phyloP scores from a whole-genome alignment of 352 stramenopile species.

The Phytophthora pisi region DNA sequence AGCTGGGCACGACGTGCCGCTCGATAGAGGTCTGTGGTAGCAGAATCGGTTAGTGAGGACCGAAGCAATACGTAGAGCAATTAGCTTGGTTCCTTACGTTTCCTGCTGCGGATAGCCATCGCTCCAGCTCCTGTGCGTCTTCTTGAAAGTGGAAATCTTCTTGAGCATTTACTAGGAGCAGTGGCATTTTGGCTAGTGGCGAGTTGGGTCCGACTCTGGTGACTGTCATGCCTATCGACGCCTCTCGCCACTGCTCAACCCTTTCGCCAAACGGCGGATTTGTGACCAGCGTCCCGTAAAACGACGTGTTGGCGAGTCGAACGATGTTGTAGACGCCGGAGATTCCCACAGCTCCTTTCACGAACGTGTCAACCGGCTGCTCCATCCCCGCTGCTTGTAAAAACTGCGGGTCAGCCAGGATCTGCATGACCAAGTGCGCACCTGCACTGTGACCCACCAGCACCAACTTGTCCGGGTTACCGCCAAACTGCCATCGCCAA shows the following conservation, averaged over 20 bases:
- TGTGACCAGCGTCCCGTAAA: conserved; percentile 74
- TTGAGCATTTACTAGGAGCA: conserved; percentile 68
- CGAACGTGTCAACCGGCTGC: conserved; percentile 35
- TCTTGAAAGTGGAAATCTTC: conserved; percentile 87
- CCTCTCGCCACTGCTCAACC: conserved; percentile 72
- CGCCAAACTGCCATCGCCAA: conserved; percentile 59
- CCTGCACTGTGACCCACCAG: conserved; percentile 79
- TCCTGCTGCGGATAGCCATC: conserved; percentile 60
- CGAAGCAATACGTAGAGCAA: not conserved
- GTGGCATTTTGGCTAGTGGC: conserved; percentile 54
- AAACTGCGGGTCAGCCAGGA: conserved; percentile 63
- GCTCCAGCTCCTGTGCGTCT: conserved; percentile 66
- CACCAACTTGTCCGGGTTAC: conserved; percentile 62
- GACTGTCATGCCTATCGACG: conserved; percentile 58
- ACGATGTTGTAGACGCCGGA: conserved; percentile 90
- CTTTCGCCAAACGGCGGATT: conserved; percentile 75
- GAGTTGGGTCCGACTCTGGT: conserved; percentile 43
- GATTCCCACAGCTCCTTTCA: conserved; percentile 72
- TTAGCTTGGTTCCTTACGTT: conserved; percentile 42
- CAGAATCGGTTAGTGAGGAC: conserved; percentile 5
- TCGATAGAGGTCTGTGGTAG: conserved; percentile 39
- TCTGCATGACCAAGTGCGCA: conserved; percentile 79
- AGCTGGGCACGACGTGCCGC: conserved; percentile 47
- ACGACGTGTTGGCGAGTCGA: conserved; percentile 67
- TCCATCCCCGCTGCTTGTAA: conserved; percentile 45